These are phyloP conservation scores for Solanum acaule DNA, from an alignment of 257 asterid species.

Conservation along the genomic window DNA sequence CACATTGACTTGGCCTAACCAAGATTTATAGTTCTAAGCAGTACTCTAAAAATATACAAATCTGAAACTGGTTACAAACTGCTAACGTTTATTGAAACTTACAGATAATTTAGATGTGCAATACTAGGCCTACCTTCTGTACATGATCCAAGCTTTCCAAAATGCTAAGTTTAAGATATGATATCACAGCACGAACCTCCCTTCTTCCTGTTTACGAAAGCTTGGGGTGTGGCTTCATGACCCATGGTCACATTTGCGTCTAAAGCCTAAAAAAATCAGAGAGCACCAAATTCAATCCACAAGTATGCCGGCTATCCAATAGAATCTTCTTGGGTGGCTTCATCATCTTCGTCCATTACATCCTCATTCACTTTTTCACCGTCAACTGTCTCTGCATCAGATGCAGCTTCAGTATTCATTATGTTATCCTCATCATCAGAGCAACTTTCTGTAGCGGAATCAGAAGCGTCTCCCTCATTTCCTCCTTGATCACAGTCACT, in stretches of 20 bases:
- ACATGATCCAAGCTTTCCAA: neutral
- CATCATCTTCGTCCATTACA: constrained; percentile 53
- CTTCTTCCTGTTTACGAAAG: neutral
- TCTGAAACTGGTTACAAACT: neutral
- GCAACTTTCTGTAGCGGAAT: constrained; percentile 56
- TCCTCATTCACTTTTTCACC: constrained; percentile 19
- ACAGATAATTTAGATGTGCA: neutral
- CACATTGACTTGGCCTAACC: neutral
- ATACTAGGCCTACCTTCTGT: neutral
- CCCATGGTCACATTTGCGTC: neutral
- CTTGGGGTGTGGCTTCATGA: neutral
- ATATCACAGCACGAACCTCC: neutral
- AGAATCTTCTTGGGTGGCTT: constrained; percentile 51
- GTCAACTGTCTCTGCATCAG: constrained; percentile 52
- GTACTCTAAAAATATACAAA: neutral
- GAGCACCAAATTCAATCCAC: neutral
- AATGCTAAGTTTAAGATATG: neutral
- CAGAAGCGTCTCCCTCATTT: constrained; percentile 25
- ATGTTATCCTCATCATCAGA: constrained; percentile 23
- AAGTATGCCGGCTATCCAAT: constrained; percentile 8
- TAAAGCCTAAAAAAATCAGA: neutral
- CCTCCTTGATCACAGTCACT: constrained; percentile 26
- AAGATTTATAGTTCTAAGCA: neutral
- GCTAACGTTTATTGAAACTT: neutral
- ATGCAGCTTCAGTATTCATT: constrained; percentile 25